Base-by-base conservation (phyloP, 192 early-diverging fungal genomes). In the Podila epicladia region DNA sequence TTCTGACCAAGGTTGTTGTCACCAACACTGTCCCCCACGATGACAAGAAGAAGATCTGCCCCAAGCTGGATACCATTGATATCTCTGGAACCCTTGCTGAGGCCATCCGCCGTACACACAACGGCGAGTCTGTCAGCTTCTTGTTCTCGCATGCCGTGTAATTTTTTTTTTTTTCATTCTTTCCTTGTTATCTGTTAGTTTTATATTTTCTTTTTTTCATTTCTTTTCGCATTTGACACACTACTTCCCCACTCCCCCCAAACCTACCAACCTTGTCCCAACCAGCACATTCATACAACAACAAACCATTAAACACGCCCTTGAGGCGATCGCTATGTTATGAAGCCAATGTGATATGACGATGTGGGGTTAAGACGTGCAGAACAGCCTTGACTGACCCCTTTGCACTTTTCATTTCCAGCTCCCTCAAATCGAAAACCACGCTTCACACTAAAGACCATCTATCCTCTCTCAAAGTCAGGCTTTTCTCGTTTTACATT, bases 21-120 rank as follows among this genome's bases (percentile, higher is more conserved):
- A 93, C 94, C 72, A 95, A 95, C 84, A 93, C 94, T 24, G 92
- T 95, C 64, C 94, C 94, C 33, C 92, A 94, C 53, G 92, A 91
- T 38, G 92, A 93, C 62, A 95, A 95, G 82, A 93, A 91, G 82
- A 88, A 85, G 76, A 65, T 89, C 22, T 95, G 94, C 71, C 88
- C 92, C 58, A 95, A 95, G 83, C 74, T 95, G 58, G 93, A 94
- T 62, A 93, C 91, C 53, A 95, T 95, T 62, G 93, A 95, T 83
- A 91, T 95, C 53, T 92, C 93, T 19, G 86, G 90, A n/a, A 92
- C 92, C 9, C 74, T 95, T 49, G 92, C 92, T 35, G 94, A 95
- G 83, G 97, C 97, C 33, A 97, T 98, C 68, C 88, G 98, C 28
- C 91, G 98, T 63, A 97, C 94, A 31, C 97, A 98, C 86, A 95